phyloP scores from a whole-genome alignment of 768 basidiomycete genomes.

The Russula foetens region DNA sequence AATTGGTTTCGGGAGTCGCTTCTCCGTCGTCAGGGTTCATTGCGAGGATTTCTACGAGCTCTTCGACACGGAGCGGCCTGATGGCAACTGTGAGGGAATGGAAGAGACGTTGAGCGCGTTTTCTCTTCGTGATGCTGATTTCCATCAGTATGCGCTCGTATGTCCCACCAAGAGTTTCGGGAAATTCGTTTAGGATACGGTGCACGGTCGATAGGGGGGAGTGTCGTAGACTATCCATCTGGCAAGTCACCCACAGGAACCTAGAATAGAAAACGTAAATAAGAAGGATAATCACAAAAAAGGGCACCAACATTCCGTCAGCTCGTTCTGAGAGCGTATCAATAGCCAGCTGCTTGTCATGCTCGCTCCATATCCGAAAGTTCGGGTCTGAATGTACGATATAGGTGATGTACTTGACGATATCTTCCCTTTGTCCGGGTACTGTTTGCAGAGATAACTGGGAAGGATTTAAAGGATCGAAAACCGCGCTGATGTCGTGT shows the following conservation, averaged over 20 bases:
- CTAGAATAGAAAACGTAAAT: background rate
- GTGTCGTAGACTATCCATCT: background rate
- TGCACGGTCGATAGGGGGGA: background rate
- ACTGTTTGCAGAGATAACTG: background rate
- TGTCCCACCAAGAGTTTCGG: background rate
- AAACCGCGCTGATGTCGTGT: background rate
- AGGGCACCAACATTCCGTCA: background rate
- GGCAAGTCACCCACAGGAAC: background rate
- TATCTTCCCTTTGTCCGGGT: background rate
- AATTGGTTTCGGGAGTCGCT: background rate
- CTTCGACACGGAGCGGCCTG: background rate
- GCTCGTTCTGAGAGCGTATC: background rate
- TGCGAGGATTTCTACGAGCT: background rate
- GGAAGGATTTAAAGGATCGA: background rate
- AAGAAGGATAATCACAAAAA: no score
- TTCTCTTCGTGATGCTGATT: background rate
- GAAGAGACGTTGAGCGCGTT: background rate
- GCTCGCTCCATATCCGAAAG: background rate
- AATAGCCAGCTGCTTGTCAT: background rate
- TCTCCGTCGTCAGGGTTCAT: background rate
- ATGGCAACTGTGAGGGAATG: background rate
- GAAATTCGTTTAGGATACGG: background rate
- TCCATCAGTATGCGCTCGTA: conserved; percentile 1
- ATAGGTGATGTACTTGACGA: background rate
- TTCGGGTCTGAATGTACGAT: background rate